Evolutionary conservation across 1,139 yeast genomes (phyloP).

Genomic region (Arxiozyma bovina): DNA sequence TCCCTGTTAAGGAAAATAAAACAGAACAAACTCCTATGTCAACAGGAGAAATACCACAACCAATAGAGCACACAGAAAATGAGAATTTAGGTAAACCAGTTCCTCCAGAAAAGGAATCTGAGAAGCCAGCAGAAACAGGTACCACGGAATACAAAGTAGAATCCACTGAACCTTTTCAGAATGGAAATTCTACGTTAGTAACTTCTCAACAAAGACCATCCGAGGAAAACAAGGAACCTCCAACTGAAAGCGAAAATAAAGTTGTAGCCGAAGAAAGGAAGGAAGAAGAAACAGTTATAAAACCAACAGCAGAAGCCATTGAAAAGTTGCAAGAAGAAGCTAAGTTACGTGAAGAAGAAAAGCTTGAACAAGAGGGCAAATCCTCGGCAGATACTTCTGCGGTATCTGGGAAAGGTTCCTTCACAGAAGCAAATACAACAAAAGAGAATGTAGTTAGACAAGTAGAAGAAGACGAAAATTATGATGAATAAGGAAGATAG

Average conservation of each 20-base stretch:
- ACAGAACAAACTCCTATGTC: constrained; percentile 5
- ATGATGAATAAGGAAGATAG: constrained; percentile 49
- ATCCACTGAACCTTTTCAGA: neutral
- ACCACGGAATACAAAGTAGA: neutral
- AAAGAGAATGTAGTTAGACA: constrained; percentile 63
- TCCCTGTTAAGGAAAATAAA: neutral
- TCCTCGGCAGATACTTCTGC: neutral
- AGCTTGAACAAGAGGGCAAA: constrained; percentile 18
- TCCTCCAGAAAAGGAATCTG: neutral
- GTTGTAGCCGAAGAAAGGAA: neutral
- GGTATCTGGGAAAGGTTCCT: constrained; percentile 7
- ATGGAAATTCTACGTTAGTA: neutral
- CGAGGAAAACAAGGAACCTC: neutral
- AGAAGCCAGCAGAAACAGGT: constrained; percentile 1
- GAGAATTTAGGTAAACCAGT: neutral
- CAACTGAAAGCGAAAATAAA: neutral
- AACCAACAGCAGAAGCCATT: constrained; percentile 37
- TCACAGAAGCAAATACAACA: neutral
- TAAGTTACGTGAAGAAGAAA: constrained; percentile 33
- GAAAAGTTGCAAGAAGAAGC: constrained; percentile 39
- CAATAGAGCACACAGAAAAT: neutral
- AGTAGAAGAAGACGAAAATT: constrained; percentile 76
- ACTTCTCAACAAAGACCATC: neutral
- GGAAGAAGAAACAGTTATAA: constrained; percentile 28
- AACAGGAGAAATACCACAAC: neutral